Conservation (phyloP, 2,329 filamentous ascomycete genomes). For the Colletotrichum plurivorum region DNA sequence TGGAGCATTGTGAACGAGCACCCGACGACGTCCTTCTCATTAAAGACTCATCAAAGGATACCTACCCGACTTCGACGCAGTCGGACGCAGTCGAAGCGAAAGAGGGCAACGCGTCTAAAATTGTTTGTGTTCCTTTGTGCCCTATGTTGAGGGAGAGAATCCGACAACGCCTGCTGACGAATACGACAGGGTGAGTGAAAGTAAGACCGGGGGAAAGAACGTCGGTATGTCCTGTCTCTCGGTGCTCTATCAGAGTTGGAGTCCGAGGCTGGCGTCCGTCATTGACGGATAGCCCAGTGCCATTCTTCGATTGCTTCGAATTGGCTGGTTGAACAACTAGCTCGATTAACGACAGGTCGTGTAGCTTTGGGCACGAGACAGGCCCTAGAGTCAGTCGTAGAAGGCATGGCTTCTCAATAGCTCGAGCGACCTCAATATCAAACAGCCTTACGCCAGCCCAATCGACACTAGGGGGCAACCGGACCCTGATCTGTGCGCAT, state of each 20-base stretch:
- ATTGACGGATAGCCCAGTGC: slow-evolving; percentile 1
- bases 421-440: slow-evolving; percentile 31
- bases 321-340: slow-evolving; percentile 1
- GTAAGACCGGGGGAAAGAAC: slow-evolving; percentile 2
- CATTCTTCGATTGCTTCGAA: not conserved
- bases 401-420: slow-evolving; percentile 30
- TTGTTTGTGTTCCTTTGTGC: not conserved
- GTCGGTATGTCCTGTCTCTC: slow-evolving; percentile 1
- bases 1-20: slow-evolving; percentile 7
- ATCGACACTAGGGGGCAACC: slow-evolving; percentile 15
- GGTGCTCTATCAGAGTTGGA: not conserved
- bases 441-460: slow-evolving; percentile 33
- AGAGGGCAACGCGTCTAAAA: slow-evolving; percentile 1
- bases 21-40: not conserved
- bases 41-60: slow-evolving; percentile 7
- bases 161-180: slow-evolving; percentile 1
- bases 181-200: not conserved
- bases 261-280: slow-evolving; percentile 4
- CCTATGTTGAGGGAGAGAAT: not conserved
- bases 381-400: slow-evolving; percentile 2
- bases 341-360: not conserved
- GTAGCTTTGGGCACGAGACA: slow-evolving; percentile 4
- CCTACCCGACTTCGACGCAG: not conserved
- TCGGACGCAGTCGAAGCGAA: too few relatives aligned
- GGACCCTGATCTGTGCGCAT: slow-evolving; percentile 34